Base-by-base conservation (phyloP, 129 eudicot species). In the Artemisia argyi region DNA sequence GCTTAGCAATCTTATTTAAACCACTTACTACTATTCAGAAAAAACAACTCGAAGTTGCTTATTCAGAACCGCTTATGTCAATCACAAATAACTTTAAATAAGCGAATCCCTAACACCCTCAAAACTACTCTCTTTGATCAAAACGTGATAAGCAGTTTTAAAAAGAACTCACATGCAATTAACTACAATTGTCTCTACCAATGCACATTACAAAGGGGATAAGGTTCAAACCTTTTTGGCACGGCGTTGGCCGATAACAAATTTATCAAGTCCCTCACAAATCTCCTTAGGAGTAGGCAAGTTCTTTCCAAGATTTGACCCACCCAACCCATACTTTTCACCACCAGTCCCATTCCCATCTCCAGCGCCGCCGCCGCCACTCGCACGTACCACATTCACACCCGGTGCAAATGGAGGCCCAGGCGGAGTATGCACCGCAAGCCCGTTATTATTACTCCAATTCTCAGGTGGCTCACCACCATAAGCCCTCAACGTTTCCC, bases 251-350 rank as follows among this genome's bases (percentile, higher is more conserved):
- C 98, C 98, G 14, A 93, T 87, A 22, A 93, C 98, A 77, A 90
- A 93, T 75, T 93, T 87, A 76, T 93, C 97, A 16, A 93, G 87
- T 11, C 97, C 92, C 83, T 82, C 80, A 74, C 96, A 89, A 42
- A 93, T 93, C 86, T 90, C 98, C 77, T 93, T 93, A 11, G 98
- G 98, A 1, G 98, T 93, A 15, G 98, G 98, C 68, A 93, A 85
- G 73, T 80, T 85, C 74, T 84, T 84, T 12, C 98, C 98, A 72
- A 93, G 72, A 79, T 85, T 87, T 11, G 97, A 83, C 18, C 98
- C 98, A 35, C 98, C 98, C 96, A 93, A 93, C 65, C 86, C 86
- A 52, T 61, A 73, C 76, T 83, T 84, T 73, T 85, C 91, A 17
- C 83, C 87, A 46, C 78, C 74, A 48, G 66, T 59, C n/a, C 81